A percentile compares a stretch with the other conserved stretches of the same genome.
Evolutionary conservation across 2,329 filamentous ascomycete species (phyloP).

Genomic region (Stemphylium lycopersici): DNA sequence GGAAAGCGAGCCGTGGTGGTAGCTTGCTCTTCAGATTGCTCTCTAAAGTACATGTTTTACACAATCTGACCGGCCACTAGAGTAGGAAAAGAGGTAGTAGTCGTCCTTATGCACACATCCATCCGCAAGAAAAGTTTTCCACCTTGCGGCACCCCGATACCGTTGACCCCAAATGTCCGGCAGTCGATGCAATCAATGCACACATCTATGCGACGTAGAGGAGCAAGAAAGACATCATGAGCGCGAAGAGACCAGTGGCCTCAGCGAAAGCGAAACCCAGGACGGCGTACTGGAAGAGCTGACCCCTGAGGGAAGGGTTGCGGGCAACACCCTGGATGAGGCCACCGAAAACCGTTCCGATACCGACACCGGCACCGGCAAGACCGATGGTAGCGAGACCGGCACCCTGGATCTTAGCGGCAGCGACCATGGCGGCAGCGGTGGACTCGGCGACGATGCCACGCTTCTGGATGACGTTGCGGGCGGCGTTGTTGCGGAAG

Average conservation of each 20-base stretch:
- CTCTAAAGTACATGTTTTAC: constrained; percentile 54
- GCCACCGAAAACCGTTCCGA: constrained; percentile 90
- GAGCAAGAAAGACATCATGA: constrained; percentile 57
- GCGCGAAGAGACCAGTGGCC: constrained; percentile 73
- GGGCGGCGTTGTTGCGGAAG: constrained; percentile 50
- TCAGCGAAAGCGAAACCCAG: constrained; percentile 95
- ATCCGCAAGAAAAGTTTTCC: constrained; percentile 46
- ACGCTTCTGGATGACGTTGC: constrained; percentile 50
- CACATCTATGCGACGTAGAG: constrained; percentile 51
- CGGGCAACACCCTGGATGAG: constrained; percentile 88
- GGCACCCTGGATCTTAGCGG: constrained; percentile 52
- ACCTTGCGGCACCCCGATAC: constrained; percentile 42
- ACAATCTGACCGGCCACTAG: constrained; percentile 52
- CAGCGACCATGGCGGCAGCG: constrained; percentile 51
- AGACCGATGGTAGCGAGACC: constrained; percentile 82
- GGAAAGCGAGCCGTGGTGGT: constrained; percentile 43
- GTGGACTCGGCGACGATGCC: constrained; percentile 52
- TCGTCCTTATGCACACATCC: constrained; percentile 50
- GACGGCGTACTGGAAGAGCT: constrained; percentile 97
- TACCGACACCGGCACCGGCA: constrained; percentile 91
- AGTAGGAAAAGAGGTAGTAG: constrained; percentile 46
- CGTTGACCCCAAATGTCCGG: constrained; percentile 42
- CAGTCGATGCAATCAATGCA: constrained; percentile 43
- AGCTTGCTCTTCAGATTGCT: constrained; percentile 51
- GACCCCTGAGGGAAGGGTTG: constrained; percentile 92